Conservation (phyloP, 2,329 filamentous ascomycete species). For the Colletotrichum paranaense region DNA sequence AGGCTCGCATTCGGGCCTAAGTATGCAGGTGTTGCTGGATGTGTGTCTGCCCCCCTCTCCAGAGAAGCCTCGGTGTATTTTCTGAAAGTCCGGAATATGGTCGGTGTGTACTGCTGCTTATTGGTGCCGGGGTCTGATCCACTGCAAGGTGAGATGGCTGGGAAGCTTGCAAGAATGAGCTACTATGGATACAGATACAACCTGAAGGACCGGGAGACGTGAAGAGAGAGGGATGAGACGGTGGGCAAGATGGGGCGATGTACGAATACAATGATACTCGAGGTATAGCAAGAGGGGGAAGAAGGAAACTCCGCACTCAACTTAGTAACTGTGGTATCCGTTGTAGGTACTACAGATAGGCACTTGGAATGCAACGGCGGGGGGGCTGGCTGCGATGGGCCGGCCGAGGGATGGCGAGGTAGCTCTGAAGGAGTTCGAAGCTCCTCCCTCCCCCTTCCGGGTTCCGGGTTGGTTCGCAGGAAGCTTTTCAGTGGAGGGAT, state of each 20-base stretch:
- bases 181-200: neutral
- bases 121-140: neutral
- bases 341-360: neutral
- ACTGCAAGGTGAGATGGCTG: neutral
- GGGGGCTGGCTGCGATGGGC: neutral
- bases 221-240: neutral
- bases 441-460: neutral
- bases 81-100: neutral
- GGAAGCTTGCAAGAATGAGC: neutral
- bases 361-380: neutral
- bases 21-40: neutral
- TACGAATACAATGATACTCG: neutral
- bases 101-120: neutral
- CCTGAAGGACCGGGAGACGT: neutral
- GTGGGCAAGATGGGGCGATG: constrained; percentile 4
- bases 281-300: neutral
- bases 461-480: constrained; percentile 12
- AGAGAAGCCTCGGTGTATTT: neutral
- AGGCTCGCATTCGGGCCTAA: neutral
- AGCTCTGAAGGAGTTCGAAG: neutral
- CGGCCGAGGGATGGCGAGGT: neutral
- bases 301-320: constrained; percentile 15
- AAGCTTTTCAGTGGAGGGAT: constrained; percentile 17
- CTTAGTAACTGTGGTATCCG: neutral
- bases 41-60: neutral